Evolutionary conservation across 441 rosid genomes (phyloP).

Genomic region (Dalechampia spathulata): DNA sequence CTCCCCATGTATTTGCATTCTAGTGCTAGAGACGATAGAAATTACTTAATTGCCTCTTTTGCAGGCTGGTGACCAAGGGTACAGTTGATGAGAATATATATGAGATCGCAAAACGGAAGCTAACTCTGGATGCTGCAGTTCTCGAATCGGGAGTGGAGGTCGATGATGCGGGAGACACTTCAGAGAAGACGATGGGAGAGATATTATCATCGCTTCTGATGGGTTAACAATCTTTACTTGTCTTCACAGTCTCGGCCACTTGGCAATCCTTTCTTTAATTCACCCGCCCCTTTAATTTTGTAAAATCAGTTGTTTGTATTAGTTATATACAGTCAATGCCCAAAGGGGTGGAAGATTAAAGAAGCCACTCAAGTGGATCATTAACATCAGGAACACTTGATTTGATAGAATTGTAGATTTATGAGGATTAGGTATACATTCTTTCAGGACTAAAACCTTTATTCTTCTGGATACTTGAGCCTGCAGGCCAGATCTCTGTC

Average conservation of each 20-base stretch:
- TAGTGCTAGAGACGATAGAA: too few species aligned
- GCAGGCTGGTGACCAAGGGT: constrained; percentile 80
- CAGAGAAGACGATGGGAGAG: constrained; percentile 91
- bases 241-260: neutral
- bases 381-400: too few species aligned
- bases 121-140: constrained; percentile 81
- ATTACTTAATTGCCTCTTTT: constrained; percentile 1
- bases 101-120: constrained; percentile 85
- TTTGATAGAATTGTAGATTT: too few species aligned
- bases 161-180: constrained; percentile 41
- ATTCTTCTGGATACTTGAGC: too few species aligned
- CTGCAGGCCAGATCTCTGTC: too few species aligned
- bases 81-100: constrained; percentile 91
- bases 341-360: neutral
- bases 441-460: too few species aligned
- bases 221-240: constrained; percentile 29
- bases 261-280: neutral
- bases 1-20: neutral
- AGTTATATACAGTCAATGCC: constrained; percentile 3
- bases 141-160: constrained; percentile 70
- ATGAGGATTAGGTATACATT: too few species aligned
- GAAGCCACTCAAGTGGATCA: neutral
- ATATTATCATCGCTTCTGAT: constrained; percentile 78
- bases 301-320: constrained; percentile 14
- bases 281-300: neutral